phyloP scores from a whole-genome alignment of 1,284 basidiomycete genomes.

The Hypsizygus ulmarius region DNA sequence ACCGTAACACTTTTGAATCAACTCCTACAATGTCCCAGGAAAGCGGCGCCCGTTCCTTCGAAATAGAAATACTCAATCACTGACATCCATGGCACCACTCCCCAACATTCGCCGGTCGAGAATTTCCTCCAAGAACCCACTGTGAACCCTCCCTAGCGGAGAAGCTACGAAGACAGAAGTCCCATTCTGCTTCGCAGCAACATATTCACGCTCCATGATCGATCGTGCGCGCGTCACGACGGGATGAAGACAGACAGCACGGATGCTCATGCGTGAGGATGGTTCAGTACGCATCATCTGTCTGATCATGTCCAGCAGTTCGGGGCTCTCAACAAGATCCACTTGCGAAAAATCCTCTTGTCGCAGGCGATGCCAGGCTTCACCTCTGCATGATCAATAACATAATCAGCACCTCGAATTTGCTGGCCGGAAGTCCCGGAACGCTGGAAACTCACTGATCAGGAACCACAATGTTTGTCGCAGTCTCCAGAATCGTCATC shows the following conservation, averaged over 20 bases:
- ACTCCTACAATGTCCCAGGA: constrained; percentile 13
- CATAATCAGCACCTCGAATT: constrained; percentile 27
- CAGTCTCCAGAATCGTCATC: constrained; percentile 93
- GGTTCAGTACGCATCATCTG: constrained; percentile 81
- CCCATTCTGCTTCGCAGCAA: constrained; percentile 37
- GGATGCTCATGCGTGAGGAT: constrained; percentile 55
- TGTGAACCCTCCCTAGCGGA: constrained; percentile 58
- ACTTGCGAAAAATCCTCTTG: constrained; percentile 92
- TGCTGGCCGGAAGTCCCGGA: constrained; percentile 16
- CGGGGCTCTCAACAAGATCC: constrained; percentile 72
- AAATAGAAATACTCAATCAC: constrained; percentile 21
- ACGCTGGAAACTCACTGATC: constrained; percentile 73
- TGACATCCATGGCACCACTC: constrained; percentile 42
- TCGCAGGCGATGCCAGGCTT: constrained; percentile 92
- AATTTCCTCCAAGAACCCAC: constrained; percentile 62
- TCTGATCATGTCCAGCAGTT: constrained; percentile 70
- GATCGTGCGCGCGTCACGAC: constrained; percentile 68
- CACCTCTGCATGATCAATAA: constrained; percentile 53
- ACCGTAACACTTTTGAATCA: neutral
- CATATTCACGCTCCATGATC: constrained; percentile 57
- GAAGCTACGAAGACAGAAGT: constrained; percentile 58
- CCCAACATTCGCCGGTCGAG: constrained; percentile 37
- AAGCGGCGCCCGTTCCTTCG: constrained; percentile 6
- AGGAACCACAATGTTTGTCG: constrained; percentile 94
- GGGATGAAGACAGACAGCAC: constrained; percentile 60